Conservation (phyloP, 2,329 filamentous ascomycete species). For the Botrytis pseudocinerea region DNA sequence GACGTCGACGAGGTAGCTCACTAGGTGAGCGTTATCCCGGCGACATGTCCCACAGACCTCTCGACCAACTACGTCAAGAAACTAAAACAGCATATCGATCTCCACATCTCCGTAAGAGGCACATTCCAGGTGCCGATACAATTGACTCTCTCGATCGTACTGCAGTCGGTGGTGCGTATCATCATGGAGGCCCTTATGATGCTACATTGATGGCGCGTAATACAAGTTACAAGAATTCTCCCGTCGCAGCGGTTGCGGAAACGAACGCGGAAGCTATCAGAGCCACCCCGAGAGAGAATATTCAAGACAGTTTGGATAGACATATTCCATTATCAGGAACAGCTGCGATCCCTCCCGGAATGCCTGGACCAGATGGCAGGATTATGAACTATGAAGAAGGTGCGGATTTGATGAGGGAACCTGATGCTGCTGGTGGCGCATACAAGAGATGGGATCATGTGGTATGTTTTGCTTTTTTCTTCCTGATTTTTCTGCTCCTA, state of each 20-base stretch:
- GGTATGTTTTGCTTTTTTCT: conserved; percentile 57
- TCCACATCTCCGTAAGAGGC: conserved; percentile 64
- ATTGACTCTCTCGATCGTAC: conserved; percentile 78
- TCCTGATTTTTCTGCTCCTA: not conserved
- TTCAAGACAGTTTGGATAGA: conserved; percentile 69
- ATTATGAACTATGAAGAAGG: conserved; percentile 81
- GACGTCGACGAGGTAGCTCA: conserved; percentile 49
- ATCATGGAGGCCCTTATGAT: conserved; percentile 90
- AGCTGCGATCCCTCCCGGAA: conserved; percentile 73
- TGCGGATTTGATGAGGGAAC: conserved; percentile 79
- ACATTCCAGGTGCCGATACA: conserved; percentile 68
- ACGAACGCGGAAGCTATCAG: conserved; percentile 75
- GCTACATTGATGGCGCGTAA: conserved; percentile 77
- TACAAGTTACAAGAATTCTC: conserved; percentile 59
- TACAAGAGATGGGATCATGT: conserved; percentile 75
- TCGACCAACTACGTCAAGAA: conserved; percentile 66
- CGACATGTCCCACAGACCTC: conserved; percentile 64
- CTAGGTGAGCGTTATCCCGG: conserved; percentile 61
- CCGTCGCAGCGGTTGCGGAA: conserved; percentile 72
- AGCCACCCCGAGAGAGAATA: conserved; percentile 77
- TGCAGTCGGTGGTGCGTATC: conserved; percentile 65
- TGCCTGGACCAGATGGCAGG: conserved; percentile 65
- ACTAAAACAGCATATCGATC: conserved; percentile 64
- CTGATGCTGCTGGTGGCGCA: conserved; percentile 65
- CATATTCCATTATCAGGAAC: conserved; percentile 82